Conservation (phyloP, 345 rosid genomes). For the Bruguiera parviflora region DNA sequence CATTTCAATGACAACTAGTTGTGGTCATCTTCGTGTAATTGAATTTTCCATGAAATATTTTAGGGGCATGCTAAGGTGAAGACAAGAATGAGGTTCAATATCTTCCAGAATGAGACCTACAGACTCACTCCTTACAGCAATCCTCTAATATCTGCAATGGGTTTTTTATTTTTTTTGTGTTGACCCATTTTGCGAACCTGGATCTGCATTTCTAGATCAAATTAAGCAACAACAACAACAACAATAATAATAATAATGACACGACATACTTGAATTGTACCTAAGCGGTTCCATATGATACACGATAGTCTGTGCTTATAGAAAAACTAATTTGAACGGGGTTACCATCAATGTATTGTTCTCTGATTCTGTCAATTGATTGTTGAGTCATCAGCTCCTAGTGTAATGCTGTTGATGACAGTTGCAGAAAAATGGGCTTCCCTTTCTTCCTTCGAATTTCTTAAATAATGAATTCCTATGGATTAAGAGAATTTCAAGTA, state of each 20-base stretch:
- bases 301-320: neutral
- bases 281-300: neutral
- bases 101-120: too few species aligned
- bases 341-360: constrained; percentile 12
- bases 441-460: constrained; percentile 30
- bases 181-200: too few species aligned
- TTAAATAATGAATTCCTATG: constrained; percentile 27
- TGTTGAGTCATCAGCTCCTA: constrained; percentile 28
- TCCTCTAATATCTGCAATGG: too few species aligned
- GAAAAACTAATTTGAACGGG: constrained; percentile 2
- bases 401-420: constrained; percentile 9
- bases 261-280: too few species aligned
- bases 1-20: constrained; percentile 13
- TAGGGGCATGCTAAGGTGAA: constrained; percentile 5
- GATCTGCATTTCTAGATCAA: too few species aligned
- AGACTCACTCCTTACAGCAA: too few species aligned
- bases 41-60: neutral
- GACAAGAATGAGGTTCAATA: neutral
- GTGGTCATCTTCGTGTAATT: neutral
- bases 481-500: constrained; percentile 18
- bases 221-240: too few species aligned
- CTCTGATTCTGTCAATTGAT: constrained; percentile 28
- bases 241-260: neutral
- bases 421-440: constrained; percentile 17
- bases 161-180: too few species aligned